A percentile compares a stretch with the other conserved stretches of the same genome.
Evolutionary conservation across 768 basidiomycete species (phyloP).

Genomic region (Suillus fuscotomentosus): DNA sequence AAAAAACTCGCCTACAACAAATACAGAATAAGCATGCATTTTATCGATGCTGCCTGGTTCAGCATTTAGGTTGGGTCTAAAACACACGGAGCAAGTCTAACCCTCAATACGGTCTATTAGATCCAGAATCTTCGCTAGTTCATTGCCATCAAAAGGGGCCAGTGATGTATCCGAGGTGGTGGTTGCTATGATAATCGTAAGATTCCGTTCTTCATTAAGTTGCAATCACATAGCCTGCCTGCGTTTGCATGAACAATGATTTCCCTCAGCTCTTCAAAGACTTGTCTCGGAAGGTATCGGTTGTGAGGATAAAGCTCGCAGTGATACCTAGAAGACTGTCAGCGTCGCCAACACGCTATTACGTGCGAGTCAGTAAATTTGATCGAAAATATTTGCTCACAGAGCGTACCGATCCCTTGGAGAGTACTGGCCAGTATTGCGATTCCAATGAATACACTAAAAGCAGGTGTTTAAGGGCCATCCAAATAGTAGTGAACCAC

Average conservation of each 20-base stretch:
- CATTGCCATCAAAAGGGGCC: constrained; percentile 14
- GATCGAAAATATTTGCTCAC: not conserved
- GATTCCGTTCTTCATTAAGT: not conserved
- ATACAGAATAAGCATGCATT: constrained; percentile 7
- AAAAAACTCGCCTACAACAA: constrained; percentile 10
- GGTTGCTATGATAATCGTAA: constrained; percentile 13
- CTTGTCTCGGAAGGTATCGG: constrained; percentile 1
- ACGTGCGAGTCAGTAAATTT: not conserved
- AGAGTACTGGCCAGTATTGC: constrained; percentile 24
- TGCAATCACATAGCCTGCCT: not conserved
- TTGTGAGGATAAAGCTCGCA: constrained; percentile 19
- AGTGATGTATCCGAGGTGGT: constrained; percentile 16
- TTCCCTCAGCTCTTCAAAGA: constrained; percentile 7
- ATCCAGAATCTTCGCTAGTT: constrained; percentile 12
- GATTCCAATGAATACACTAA: constrained; percentile 24
- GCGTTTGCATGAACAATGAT: constrained; percentile 13
- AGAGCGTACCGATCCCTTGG: not conserved
- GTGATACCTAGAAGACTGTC: constrained; percentile 20
- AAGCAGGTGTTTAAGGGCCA: not conserved
- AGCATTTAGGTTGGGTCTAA: not conserved
- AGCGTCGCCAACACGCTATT: not conserved
- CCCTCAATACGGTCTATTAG: constrained; percentile 10
- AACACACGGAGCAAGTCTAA: not conserved
- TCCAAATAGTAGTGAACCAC: not conserved
- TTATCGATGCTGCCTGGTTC: constrained; percentile 3